Percentiles rank a stretch among this genome's conserved stretches.
Conservation (phyloP, 1,139 yeast species). For the Debaryomycetaceae sp. region DNA sequence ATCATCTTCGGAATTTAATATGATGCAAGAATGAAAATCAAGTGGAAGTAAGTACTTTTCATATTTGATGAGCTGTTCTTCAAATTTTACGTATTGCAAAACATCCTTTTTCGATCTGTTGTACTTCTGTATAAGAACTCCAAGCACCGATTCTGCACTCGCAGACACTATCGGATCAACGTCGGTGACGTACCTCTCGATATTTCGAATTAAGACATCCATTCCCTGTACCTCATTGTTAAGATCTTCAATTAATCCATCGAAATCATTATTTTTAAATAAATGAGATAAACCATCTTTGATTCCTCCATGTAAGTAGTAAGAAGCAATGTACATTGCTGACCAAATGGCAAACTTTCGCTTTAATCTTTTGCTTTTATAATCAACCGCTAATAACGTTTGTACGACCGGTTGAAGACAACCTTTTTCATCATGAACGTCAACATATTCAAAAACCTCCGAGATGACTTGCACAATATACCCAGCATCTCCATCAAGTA, state of each 20-base stretch:
- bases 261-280: constrained; percentile 10
- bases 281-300: constrained; percentile 8
- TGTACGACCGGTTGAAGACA: constrained; percentile 15
- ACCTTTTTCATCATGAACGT: constrained; percentile 7
- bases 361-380: constrained; percentile 8
- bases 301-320: constrained; percentile 22
- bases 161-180: constrained; percentile 15
- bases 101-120: constrained; percentile 12
- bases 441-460: constrained; percentile 12
- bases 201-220: constrained; percentile 11
- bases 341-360: constrained; percentile 35
- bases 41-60: constrained; percentile 24
- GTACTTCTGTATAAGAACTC: constrained; percentile 29
- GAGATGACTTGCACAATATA: constrained; percentile 15
- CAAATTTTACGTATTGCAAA: constrained; percentile 15
- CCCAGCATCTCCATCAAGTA: constrained; percentile 3
- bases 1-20: constrained; percentile 23
- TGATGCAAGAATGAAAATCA: constrained; percentile 29
- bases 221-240: constrained; percentile 8
- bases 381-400: constrained; percentile 13
- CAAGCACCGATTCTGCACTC: constrained; percentile 37
- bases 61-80: constrained; percentile 9
- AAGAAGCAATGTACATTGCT: constrained; percentile 40
- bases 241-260: constrained; percentile 7
- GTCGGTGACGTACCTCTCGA: constrained; percentile 8